Evolutionary conservation across 441 rosid genomes (phyloP), one percentile per base, ranked within the genome.

Genomic region (Populus hybrid): DNA sequence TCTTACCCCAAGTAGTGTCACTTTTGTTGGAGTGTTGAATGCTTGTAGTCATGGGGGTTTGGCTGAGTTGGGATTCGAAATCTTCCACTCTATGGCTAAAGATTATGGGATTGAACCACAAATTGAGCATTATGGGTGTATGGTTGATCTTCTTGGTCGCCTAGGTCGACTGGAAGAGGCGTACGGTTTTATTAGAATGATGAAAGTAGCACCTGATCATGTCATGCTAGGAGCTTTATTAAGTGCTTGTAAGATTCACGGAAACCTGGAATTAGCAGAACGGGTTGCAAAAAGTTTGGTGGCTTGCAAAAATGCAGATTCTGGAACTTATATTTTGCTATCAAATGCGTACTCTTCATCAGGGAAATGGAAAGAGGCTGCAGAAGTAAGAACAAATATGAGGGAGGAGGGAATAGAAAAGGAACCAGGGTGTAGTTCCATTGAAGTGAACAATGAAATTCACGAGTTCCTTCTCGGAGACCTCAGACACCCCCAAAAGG

Each of bases 41-140:
- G 93, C 95, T 18, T 94, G 98, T 67, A 94, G 98, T 79, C 97
- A 94, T 86, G 92, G 91, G 11, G 98, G 98, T 69, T 74, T 90
- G 75, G 85, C 85, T 2, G 89, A 86, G 57, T 81, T 86, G 83
- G 98, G 98, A 68, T 84, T 85, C 53, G 82, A 87, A 35, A 88
- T 82, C 72, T 90, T 91, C 77, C 70, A 59, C 71, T 76, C 77
- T 57, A 89, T 94, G 98, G 76, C 85, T 76, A 80, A 67, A 70
- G 78, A 81, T 67, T 87, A 84, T 74, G 73, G 82, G 11, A 74
- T 94, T 86, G 83, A 86, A 75, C 93, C 93, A 38, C 89, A 90
- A 40, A 86, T 86, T 1, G 95, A 91, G 85, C 98, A 94, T 82
- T 88, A 83, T 76, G 85, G 95, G 66, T 94, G 98, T 24, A 74